These are phyloP conservation scores for Obba rivulosa DNA, from an alignment of 768 basidiomycete species.

Conservation along the genomic window DNA sequence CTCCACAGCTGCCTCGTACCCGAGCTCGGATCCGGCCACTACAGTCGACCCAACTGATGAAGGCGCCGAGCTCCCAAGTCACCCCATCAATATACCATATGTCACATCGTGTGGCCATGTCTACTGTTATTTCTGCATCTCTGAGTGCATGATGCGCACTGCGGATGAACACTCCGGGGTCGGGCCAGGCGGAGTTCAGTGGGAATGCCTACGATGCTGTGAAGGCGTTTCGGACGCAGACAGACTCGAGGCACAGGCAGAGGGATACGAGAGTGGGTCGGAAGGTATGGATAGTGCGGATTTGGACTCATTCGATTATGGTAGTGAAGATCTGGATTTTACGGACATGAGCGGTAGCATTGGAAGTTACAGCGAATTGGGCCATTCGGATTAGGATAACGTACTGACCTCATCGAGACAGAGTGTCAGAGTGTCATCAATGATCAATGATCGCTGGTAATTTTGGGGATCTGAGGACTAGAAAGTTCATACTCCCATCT, in stretches of 20 bases:
- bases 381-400: conserved; percentile 9
- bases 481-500: not conserved
- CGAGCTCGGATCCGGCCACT: not conserved
- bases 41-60: conserved; percentile 14
- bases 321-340: conserved; percentile 22
- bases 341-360: conserved; percentile 24
- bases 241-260: conserved; percentile 44
- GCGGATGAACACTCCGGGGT: conserved; percentile 46
- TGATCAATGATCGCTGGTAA: too few species aligned
- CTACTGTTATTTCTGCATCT: conserved; percentile 93
- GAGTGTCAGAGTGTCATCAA: too few species aligned
- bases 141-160: conserved; percentile 71
- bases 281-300: conserved; percentile 10
- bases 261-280: conserved; percentile 22
- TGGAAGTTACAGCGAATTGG: conserved; percentile 27
- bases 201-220: conserved; percentile 84
- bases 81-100: conserved; percentile 80
- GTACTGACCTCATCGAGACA: too few species aligned
- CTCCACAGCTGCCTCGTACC: conserved; percentile 23
- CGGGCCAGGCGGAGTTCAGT: conserved; percentile 44
- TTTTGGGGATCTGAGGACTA: too few species aligned
- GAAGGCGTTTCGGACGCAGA: conserved; percentile 60
- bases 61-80: conserved; percentile 42
- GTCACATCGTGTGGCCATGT: conserved; percentile 76
- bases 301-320: conserved; percentile 18